Evolutionary conservation across 1,139 yeast genomes (phyloP).

Genomic region (Yarrowia galli): DNA sequence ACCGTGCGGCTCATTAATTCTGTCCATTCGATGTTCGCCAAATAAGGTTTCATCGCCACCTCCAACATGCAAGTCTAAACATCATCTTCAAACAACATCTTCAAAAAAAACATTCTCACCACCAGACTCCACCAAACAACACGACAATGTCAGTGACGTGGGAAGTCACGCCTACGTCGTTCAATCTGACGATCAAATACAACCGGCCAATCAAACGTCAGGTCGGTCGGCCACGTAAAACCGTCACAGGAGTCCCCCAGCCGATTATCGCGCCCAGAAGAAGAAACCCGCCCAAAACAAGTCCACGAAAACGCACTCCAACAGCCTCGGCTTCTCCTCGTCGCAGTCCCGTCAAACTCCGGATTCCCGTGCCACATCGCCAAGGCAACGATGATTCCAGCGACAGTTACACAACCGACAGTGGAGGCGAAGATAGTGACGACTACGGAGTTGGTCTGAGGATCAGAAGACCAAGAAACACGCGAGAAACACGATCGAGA

Average conservation of each 20-base stretch:
- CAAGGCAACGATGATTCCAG: conserved; percentile 1
- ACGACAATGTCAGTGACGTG: conserved; percentile 17
- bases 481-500: conserved; percentile 19
- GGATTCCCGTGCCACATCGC: neutral
- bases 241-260: conserved; percentile 8
- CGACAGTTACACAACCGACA: conserved; percentile 4
- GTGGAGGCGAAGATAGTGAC: conserved; percentile 11
- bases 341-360: conserved; percentile 24
- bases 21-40: no score
- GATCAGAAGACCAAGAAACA: neutral
- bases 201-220: conserved; percentile 29
- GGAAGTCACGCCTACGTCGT: conserved; percentile 13
- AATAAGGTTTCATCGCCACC: conserved; percentile 1
- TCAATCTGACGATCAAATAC: conserved; percentile 15
- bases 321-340: neutral
- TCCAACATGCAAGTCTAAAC: conserved; percentile 2
- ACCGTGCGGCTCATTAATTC: conserved; percentile 1
- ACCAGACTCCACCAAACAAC: neutral
- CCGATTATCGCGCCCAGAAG: conserved; percentile 6
- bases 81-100: conserved; percentile 1
- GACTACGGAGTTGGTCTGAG: neutral
- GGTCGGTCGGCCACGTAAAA: conserved; percentile 22
- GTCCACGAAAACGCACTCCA: conserved; percentile 6
- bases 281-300: neutral
- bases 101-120: no score